Conservation (phyloP, 2,329 filamentous ascomycete genomes). For the Colletotrichum lentis region DNA sequence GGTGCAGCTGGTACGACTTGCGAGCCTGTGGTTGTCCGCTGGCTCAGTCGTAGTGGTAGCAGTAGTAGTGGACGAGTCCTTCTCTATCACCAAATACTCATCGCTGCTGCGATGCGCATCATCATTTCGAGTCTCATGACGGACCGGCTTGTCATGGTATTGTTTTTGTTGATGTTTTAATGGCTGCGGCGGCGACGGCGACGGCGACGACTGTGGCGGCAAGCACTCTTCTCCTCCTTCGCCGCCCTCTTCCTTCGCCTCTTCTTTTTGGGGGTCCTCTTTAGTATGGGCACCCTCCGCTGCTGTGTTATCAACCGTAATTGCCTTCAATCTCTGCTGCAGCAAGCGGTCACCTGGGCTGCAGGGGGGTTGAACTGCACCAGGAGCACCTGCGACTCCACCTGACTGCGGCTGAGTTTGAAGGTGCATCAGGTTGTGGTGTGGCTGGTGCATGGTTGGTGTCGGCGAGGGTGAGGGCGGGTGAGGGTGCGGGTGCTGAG, state of each 20-base stretch:
- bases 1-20: slow-evolving; percentile 34
- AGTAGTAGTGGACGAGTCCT: background rate
- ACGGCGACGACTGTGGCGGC: slow-evolving; percentile 29
- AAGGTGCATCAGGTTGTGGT: slow-evolving; percentile 6
- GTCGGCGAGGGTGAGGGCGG: slow-evolving; percentile 19
- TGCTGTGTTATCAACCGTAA: slow-evolving; percentile 12
- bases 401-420: slow-evolving; percentile 12
- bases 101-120: slow-evolving; percentile 1
- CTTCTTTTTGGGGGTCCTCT: background rate
- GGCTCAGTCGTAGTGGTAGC: background rate
- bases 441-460: slow-evolving; percentile 4
- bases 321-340: slow-evolving; percentile 36
- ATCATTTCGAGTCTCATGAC: background rate
- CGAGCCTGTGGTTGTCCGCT: slow-evolving; percentile 9
- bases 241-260: background rate
- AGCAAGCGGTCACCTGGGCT: slow-evolving; percentile 25
- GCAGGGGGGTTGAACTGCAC: slow-evolving; percentile 12
- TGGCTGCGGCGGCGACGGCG: slow-evolving; percentile 33
- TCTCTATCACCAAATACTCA: background rate
- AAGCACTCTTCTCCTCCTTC: background rate
- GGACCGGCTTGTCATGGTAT: slow-evolving; percentile 20
- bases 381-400: background rate
- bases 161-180: slow-evolving; percentile 25
- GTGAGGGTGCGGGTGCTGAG: slow-evolving; percentile 7
- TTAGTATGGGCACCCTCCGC: slow-evolving; percentile 11